phyloP scores from a whole-genome alignment of 2,329 filamentous ascomycete species.

The Furcasterigmium sp. region DNA sequence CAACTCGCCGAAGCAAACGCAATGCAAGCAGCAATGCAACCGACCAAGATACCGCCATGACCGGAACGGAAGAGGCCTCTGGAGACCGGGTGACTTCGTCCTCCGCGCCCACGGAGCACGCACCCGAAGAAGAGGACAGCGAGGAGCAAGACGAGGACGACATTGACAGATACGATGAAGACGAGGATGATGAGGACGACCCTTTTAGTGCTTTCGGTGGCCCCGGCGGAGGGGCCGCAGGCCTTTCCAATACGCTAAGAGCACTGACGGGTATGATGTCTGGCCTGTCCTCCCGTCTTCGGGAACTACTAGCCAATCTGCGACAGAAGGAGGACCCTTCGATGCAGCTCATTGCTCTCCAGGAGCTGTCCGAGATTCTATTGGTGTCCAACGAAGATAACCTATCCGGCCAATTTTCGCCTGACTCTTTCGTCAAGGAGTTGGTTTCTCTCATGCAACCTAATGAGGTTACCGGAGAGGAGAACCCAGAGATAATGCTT shows the following conservation, averaged over 20 bases:
- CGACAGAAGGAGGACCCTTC: conserved; percentile 81
- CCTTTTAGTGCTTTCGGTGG: conserved; percentile 64
- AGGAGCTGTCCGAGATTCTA: conserved; percentile 88
- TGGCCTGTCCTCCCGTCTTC: conserved; percentile 71
- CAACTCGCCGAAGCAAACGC: conserved; percentile 48
- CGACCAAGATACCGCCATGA: conserved; percentile 67
- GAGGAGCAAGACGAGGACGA: conserved; percentile 45
- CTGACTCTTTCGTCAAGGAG: conserved; percentile 93
- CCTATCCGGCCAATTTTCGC: conserved; percentile 87
- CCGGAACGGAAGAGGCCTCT: conserved; percentile 56
- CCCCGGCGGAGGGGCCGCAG: conserved; percentile 54
- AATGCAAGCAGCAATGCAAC: conserved; percentile 36
- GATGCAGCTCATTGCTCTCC: conserved; percentile 83
- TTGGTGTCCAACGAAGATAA: conserved; percentile 96
- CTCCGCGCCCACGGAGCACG: conserved; percentile 28
- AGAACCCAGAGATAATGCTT: conserved; percentile 96
- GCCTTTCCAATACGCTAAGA: conserved; percentile 74
- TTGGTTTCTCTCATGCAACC: conserved; percentile 88
- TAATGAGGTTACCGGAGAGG: conserved; percentile 73
- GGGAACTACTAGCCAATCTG: conserved; percentile 71
- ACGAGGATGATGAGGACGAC: conserved; percentile 64
- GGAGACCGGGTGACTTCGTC: conserved; percentile 36
- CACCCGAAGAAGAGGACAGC: conserved; percentile 33
- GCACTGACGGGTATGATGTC: conserved; percentile 91
- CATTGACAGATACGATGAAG: conserved; percentile 46